Percentiles rank a stretch among this genome's conserved stretches.
phyloP scores from a whole-genome alignment of 495 filamentous ascomycete genomes.

The Neurospora sp. region DNA sequence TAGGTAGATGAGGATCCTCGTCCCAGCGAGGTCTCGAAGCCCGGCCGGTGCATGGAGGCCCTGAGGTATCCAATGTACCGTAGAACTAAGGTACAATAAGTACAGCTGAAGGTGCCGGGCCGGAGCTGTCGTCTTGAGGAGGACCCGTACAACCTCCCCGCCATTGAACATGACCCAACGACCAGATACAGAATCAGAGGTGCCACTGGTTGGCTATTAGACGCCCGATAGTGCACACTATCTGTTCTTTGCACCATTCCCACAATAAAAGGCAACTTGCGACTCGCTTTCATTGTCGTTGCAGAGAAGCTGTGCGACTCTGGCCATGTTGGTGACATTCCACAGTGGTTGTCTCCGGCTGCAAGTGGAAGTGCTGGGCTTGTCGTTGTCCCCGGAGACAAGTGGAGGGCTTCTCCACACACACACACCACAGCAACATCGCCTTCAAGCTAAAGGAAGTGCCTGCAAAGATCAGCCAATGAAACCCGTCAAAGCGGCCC shows the following conservation, averaged over 20 bases:
- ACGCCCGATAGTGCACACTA: not conserved
- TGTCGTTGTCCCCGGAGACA: not conserved
- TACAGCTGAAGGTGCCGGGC: not conserved
- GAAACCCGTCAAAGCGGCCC: not conserved
- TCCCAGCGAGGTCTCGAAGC: not conserved
- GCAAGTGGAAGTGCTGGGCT: not conserved
- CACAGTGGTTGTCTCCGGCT: not conserved
- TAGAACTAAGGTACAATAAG: not conserved
- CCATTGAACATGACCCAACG: not conserved
- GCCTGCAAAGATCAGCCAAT: not conserved
- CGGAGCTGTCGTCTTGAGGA: not conserved
- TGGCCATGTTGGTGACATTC: not conserved
- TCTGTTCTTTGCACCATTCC: not conserved
- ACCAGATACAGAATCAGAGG: not conserved
- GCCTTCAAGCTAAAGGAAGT: not conserved
- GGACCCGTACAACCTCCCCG: not conserved
- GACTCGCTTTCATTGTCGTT: not conserved
- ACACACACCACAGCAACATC: not conserved
- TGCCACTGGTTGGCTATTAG: not conserved
- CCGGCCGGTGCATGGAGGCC: not conserved
- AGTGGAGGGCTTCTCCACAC: not conserved
- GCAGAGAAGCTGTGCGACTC: not conserved
- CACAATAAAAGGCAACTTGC: not conserved
- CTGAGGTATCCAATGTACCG: not conserved
- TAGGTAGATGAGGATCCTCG: not conserved